Evolutionary conservation across 306 rosid genomes (phyloP).

Genomic region (Cajanus cajan): DNA sequence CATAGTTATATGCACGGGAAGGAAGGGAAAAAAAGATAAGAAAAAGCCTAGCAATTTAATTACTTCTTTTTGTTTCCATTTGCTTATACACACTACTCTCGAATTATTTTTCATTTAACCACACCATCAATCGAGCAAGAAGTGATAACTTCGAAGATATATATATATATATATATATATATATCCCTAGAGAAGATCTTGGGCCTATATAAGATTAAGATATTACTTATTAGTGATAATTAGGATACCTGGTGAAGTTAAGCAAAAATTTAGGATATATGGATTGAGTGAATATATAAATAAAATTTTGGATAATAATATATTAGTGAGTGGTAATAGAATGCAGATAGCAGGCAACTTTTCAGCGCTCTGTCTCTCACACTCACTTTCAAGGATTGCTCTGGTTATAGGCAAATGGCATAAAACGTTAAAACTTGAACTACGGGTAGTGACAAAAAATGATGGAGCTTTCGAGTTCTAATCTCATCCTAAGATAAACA

Average conservation of each 20-base stretch:
- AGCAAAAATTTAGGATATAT: not conserved
- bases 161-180: not conserved
- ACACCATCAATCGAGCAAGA: not conserved
- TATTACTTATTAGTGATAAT: too few species aligned
- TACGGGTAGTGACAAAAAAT: too few species aligned
- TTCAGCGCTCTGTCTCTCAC: constrained; percentile 28
- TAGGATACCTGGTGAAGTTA: too few species aligned
- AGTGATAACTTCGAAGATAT: not conserved
- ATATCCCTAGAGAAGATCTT: too few species aligned
- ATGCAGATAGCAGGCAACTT: not conserved
- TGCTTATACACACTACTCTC: not conserved
- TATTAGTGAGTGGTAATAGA: not conserved
- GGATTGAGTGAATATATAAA: too few species aligned
- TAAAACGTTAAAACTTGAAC: constrained; percentile 36
- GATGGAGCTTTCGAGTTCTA: too few species aligned
- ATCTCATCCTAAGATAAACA: too few species aligned
- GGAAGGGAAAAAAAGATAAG: not conserved
- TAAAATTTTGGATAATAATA: not conserved
- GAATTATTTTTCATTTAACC: not conserved
- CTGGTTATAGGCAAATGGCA: constrained; percentile 23
- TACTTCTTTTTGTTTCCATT: not conserved
- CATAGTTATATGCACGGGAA: not conserved
- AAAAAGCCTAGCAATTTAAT: not conserved
- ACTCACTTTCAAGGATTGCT: constrained; percentile 42
- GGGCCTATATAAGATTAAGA: too few species aligned